A percentile compares a stretch with the other conserved stretches of the same genome.
phyloP scores from a whole-genome alignment of 805 yeast genomes.

The Lachancea waltii region DNA sequence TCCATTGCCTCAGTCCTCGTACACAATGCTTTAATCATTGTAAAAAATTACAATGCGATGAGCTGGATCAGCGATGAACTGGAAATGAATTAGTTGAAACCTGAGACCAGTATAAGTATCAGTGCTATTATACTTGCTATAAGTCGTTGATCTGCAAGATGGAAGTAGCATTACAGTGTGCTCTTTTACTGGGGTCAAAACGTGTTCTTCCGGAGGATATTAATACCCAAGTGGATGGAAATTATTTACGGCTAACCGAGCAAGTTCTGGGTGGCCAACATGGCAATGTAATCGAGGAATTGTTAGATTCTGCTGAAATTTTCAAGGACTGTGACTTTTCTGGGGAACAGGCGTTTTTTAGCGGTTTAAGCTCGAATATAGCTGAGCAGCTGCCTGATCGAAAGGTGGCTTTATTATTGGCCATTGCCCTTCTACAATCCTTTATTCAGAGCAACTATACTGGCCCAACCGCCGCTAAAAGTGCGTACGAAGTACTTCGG shows the following conservation, averaged over 20 bases:
- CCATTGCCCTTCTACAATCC: conserved; percentile 56
- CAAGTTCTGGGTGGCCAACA: conserved; percentile 22
- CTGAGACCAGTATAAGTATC: too few relatives aligned
- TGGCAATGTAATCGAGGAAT: conserved; percentile 14
- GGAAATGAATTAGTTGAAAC: too few relatives aligned
- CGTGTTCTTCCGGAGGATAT: background rate
- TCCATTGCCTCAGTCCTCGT: too few relatives aligned
- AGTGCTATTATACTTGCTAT: background rate
- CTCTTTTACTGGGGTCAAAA: conserved; percentile 3
- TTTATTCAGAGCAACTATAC: conserved; percentile 76
- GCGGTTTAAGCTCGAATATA: conserved; percentile 1
- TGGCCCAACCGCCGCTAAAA: conserved; percentile 59
- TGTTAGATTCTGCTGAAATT: conserved; percentile 2
- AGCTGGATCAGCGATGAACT: background rate
- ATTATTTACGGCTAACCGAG: conserved; percentile 9
- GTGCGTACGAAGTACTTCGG: conserved; percentile 30
- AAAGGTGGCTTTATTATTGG: conserved; percentile 28
- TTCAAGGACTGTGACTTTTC: background rate
- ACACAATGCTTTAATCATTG: too few relatives aligned
- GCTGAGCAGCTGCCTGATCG: conserved; percentile 2
- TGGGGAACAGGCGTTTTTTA: conserved; percentile 1
- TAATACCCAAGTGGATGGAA: conserved; percentile 1
- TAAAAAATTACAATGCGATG: background rate
- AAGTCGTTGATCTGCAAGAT: background rate
- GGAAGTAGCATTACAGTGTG: conserved; percentile 1